Base-by-base conservation (phyloP, 2,329 filamentous ascomycete species). In the Lecanicillium sp. region DNA sequence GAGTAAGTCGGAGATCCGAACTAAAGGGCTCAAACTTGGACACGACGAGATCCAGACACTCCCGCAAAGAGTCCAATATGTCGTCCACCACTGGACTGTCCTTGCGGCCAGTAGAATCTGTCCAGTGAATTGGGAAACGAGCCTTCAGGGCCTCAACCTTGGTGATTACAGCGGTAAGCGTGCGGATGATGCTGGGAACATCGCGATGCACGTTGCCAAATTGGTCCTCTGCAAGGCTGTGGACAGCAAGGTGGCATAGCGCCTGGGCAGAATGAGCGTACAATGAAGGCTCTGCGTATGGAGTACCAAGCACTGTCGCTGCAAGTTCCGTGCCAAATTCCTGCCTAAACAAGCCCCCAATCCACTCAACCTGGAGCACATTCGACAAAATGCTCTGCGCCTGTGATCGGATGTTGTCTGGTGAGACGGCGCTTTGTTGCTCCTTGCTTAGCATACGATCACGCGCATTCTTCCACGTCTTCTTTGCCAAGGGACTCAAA, bases 191-290 rank as follows among this genome's bases (percentile, higher is more conserved):
- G 35, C 64, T 64, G 1, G 84, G 77, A 3, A 97, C 79, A 46
- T 92, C 85, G 31, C 79, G 72, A 48, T 94, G 83, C n/a, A 94
- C 90, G 49, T 86, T 84, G 12, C 90, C 90, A 54, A 80, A 92
- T 33, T 74, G 73, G 56, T 97, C 90, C 59, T 97, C 89, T 4
- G 68, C 66, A 39, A 96, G 62, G 58, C 84, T 90, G 45, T 75
- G 74, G 4, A 87, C 73, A 1, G 85, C 75, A 19, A 97, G 69
- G 36, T 74, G 71, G 11, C 77, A 78, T 29, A 92, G 64, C 1
- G 82, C 75, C 43, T 79, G 77, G n/a, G 81, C 70, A 2, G 86
- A 83, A 54, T 90, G 79, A 36, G 84, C 61, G 48, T 87, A 81
- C 13, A 83, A 64, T 20, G 75, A 76, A 2, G 78, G 65, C 53